Base-by-base conservation (phyloP, 176 grass and related monocot species). In the Elymus sibiricus region DNA sequence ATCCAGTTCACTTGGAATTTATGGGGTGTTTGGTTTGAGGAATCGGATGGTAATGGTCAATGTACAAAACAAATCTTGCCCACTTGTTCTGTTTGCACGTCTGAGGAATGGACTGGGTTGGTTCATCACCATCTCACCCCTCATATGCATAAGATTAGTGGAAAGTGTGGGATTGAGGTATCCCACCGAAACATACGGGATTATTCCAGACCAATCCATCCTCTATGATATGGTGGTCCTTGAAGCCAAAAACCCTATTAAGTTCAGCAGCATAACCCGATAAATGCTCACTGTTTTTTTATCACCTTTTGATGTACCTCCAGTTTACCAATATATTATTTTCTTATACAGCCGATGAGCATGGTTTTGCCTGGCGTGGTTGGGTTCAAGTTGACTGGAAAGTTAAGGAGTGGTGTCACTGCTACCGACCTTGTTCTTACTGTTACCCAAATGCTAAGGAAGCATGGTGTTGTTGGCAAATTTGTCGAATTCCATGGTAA, bases 401-500 rank as follows among this genome's bases (percentile, higher is more conserved):
- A 94, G 64, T 77, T 94, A 68, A 53, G 51, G 61, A 74, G 79
- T 79, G 94, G 90, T 82, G 85, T 97, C 58, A 97, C 92, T 42
- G 90, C 92, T 26, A 97, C 94, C 31, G 94, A 97, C 73, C 80
- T 97, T 78, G 92, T 90, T 92, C 87, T 97, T 71, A 94, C 94
- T 66, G 83, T 97, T 21, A 94, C 88, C 70, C 83, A 97, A 86
- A 94, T 94, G 43, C 63, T 97, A 43, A 92, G 94, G 82, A 94
- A 97, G 72, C 91, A 97, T 79, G 94, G 94, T 64, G 92, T 91
- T 87, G 92, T 94, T 81, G 94, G 94, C 24, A 97, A 97, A 79
- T 97, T 97, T 79, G 94, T 97, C 26, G 94, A 97, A 80, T 97
- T 94, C 39, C 86, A 97, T 79, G 94, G 94, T 96, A 88, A 83